Base-by-base conservation (phyloP, 2,329 filamentous ascomycete genomes). In the Neofusicoccum umdonicola region DNA sequence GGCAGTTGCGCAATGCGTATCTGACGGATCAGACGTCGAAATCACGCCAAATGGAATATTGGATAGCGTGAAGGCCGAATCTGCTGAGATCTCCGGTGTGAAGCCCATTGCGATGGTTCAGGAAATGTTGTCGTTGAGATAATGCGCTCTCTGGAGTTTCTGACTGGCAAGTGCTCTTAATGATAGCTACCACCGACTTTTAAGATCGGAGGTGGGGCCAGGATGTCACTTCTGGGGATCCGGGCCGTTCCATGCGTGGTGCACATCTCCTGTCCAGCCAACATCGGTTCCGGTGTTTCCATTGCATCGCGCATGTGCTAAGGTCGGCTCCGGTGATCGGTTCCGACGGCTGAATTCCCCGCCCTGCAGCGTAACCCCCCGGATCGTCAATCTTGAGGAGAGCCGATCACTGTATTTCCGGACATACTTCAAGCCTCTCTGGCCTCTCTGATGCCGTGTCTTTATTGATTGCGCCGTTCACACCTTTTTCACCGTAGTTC, bases 41-140 rank as follows among this genome's bases (percentile, higher is more conserved):
- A 66, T 51, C 9, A 68, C 62, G 6, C 67, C 67, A 37, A 68
- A 68, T 6, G 67, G 67, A 3, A 68, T 65, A 35, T 67, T 68
- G 8, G 60, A n/a, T 0, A 65, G 22, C 11, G 62, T 64, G 37
- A 68, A 68, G 8, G 65, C 63, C 9, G 58, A 65, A 17, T 35
- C 58, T 17, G 37, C 58, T 2, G 58, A 19, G 7, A 62, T 51
- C 4, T 51, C 58, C 3, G 58, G 58, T 12, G 37, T 62, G 13
- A 62, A 62, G 9, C 58, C 58, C 58, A 62, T 62, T 5, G 7
- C 19, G 19, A n/a, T 4, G 8, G 13, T 35, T 3, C 45, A 48
- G 19, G 8, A 12, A 31, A 22, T 22, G 22, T 22, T 22, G 22
- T 22, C 15, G 11, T 44, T 15, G 35, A 39, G 35, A 12, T 39